Percentiles rank a stretch among this genome's conserved stretches.
These are phyloP conservation scores for Phytophthora macrochlamydospora DNA, from an alignment of 352 stramenopile genomes.

Conservation along the genomic window DNA sequence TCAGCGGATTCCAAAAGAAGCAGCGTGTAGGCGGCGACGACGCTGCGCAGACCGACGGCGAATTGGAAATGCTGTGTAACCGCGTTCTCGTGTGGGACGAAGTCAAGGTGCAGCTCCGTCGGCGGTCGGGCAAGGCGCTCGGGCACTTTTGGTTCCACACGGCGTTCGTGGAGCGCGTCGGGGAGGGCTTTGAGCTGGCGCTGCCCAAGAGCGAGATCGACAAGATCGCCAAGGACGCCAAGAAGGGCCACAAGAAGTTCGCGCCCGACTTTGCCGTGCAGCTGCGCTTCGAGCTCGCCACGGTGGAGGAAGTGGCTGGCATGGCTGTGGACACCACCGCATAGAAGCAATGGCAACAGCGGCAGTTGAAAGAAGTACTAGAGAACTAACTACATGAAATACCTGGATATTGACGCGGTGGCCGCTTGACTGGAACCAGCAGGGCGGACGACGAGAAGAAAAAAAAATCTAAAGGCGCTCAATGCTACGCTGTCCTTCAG, in stretches of 20 bases:
- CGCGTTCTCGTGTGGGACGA: conserved; percentile 67
- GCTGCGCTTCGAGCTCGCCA: conserved; percentile 53
- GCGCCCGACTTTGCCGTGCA: conserved; percentile 52
- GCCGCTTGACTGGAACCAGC: background rate
- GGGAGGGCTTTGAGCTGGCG: conserved; percentile 35
- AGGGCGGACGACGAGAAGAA: conserved; percentile 26
- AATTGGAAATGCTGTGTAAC: conserved; percentile 51
- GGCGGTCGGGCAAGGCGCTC: conserved; percentile 44
- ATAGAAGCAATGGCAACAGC: conserved; percentile 4
- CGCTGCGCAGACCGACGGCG: conserved; percentile 16
- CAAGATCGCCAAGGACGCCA: conserved; percentile 71
- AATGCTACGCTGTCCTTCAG: background rate
- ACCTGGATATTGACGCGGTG: too few relatives aligned
- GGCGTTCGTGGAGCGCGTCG: conserved; percentile 49
- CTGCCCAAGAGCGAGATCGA: conserved; percentile 72
- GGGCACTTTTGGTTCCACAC: conserved; percentile 85
- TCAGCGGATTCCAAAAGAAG: conserved; percentile 23
- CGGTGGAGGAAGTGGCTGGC: conserved; percentile 28
- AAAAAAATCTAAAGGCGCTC: conserved; percentile 15
- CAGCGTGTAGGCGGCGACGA: conserved; percentile 6
- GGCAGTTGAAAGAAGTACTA: too few relatives aligned
- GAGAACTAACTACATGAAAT: too few relatives aligned
- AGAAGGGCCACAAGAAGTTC: conserved; percentile 72
- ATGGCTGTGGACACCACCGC: conserved; percentile 1
- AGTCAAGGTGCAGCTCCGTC: conserved; percentile 55